Evolutionary conservation across 768 basidiomycete species (phyloP).

Genomic region (Royoungia palumana): DNA sequence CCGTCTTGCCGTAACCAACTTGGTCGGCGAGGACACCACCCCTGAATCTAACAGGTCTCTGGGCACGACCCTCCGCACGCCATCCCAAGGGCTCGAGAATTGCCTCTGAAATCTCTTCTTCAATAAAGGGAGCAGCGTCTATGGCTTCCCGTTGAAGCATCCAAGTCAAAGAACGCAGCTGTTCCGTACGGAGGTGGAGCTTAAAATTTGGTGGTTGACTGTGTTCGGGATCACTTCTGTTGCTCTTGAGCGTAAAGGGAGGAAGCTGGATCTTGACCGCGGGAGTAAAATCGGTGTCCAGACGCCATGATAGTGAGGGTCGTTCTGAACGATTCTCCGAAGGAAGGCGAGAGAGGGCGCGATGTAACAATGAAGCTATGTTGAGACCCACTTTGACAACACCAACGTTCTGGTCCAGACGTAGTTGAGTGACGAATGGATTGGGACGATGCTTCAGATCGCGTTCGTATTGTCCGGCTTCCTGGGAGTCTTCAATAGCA

Average conservation of each 20-base stretch:
- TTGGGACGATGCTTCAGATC: conserved; percentile 81
- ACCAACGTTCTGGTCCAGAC: conserved; percentile 59
- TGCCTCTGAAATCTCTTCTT: conserved; percentile 94
- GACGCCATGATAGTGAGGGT: conserved; percentile 67
- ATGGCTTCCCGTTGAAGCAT: conserved; percentile 79
- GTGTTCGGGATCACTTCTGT: conserved; percentile 68
- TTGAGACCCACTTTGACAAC: conserved; percentile 85
- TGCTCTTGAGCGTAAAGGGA: conserved; percentile 71
- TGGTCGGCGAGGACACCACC: conserved; percentile 95
- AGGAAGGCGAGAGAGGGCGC: conserved; percentile 79
- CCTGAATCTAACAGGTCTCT: conserved; percentile 67
- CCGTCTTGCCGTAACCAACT: conserved; percentile 97
- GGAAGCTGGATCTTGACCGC: conserved; percentile 54
- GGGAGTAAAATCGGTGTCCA: conserved; percentile 76
- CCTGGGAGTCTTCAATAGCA: conserved; percentile 77
- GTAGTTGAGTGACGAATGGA: conserved; percentile 84
- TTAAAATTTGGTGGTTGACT: conserved; percentile 76
- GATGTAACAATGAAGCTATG: conserved; percentile 81
- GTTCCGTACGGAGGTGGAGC: conserved; percentile 73
- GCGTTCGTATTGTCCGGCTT: conserved; percentile 89
- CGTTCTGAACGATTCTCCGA: conserved; percentile 43
- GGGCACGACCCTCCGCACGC: conserved; percentile 91
- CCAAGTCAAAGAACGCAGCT: conserved; percentile 88
- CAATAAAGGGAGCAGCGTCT: conserved; percentile 70
- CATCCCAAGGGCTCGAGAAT: conserved; percentile 83